Conservation (phyloP, 257 asterid species). For the Salvia rosmarinus region DNA sequence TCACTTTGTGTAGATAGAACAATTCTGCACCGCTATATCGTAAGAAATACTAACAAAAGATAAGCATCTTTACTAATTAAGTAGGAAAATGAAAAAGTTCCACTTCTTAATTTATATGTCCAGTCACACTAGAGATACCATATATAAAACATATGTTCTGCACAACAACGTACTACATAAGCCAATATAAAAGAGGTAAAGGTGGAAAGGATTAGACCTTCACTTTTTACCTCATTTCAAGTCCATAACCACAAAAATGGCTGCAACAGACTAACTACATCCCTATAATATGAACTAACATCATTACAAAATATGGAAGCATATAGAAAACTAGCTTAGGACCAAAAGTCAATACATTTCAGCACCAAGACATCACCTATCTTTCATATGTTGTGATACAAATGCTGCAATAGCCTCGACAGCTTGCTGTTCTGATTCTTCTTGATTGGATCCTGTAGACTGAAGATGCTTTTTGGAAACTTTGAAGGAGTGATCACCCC, state of each 20-base stretch:
- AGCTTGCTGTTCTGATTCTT: conserved; percentile 65
- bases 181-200: not conserved
- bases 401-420: conserved; percentile 56
- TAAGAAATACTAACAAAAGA: not conserved
- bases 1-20: not conserved
- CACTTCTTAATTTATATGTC: not conserved
- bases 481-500: conserved; percentile 93
- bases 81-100: not conserved
- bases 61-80: conserved; percentile 9
- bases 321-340: conserved; percentile 13
- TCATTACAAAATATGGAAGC: not conserved
- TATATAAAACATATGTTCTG: not conserved
- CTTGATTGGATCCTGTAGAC: conserved; percentile 57
- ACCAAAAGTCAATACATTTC: not conserved
- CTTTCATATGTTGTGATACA: conserved; percentile 40
- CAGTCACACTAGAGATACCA: not conserved
- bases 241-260: not conserved
- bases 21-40: not conserved
- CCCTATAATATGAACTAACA: conserved; percentile 5
- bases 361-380: conserved; percentile 17
- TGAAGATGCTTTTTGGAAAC: conserved; percentile 65
- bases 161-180: not conserved
- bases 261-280: not conserved
- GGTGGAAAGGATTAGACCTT: not conserved
- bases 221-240: not conserved